phyloP scores from a whole-genome alignment of 495 filamentous ascomycete species.

The Aspergillus egyptiacus region DNA sequence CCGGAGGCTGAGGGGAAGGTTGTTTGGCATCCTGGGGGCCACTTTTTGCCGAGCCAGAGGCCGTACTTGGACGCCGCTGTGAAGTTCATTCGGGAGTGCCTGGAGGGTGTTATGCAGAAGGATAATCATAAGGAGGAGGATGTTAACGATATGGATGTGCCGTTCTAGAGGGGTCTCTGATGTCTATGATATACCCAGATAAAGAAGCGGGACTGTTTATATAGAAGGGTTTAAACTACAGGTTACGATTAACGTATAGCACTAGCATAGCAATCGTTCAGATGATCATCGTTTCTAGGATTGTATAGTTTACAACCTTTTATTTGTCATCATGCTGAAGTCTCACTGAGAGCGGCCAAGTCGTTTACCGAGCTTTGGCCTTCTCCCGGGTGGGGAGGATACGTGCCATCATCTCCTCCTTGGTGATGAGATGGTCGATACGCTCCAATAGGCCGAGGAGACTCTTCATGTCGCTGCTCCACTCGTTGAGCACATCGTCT shows the following conservation, averaged over 20 bases:
- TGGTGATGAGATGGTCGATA: slow-evolving; percentile 97
- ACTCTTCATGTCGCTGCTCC: slow-evolving; percentile 98
- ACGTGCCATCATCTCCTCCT: slow-evolving; percentile 99
- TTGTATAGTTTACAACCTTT: slow-evolving; percentile 32
- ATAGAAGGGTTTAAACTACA: neutral
- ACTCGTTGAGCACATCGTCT: slow-evolving; percentile 97
- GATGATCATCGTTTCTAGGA: slow-evolving; percentile 23
- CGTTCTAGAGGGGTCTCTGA: slow-evolving; percentile 39
- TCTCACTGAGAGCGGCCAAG: neutral
- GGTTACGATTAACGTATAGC: neutral
- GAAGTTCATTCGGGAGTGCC: slow-evolving; percentile 63
- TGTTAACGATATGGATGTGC: slow-evolving; percentile 63
- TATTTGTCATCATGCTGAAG: slow-evolving; percentile 1
- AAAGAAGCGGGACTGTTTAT: no score
- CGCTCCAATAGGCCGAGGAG: slow-evolving; percentile 85
- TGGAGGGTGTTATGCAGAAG: slow-evolving; percentile 33
- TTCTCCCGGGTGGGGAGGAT: slow-evolving; percentile 69
- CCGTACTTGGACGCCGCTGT: slow-evolving; percentile 70
- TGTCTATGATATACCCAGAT: neutral
- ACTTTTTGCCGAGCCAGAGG: slow-evolving; percentile 79
- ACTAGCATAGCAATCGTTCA: neutral
- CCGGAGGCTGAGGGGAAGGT: slow-evolving; percentile 51
- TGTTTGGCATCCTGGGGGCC: slow-evolving; percentile 84
- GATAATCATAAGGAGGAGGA: slow-evolving; percentile 41
- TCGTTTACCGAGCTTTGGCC: slow-evolving; percentile 38